Conservation (phyloP, 768 basidiomycete species). For the Phlegmacium glaucopus region DNA sequence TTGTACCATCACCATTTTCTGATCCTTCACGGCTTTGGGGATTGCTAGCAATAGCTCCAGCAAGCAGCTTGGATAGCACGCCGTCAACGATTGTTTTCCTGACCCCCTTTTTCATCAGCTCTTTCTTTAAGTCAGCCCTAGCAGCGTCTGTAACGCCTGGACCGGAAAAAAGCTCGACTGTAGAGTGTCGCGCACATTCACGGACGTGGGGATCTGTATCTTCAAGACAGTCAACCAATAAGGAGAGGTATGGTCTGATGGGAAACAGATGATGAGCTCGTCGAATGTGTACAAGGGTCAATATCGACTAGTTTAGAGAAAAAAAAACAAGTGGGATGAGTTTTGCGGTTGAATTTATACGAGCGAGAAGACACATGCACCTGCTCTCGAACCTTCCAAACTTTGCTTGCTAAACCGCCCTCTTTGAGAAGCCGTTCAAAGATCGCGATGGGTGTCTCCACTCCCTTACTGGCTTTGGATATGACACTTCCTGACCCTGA, state of each 20-base stretch:
- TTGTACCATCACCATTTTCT: conserved; percentile 49
- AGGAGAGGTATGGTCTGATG: conserved; percentile 73
- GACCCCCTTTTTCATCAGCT: conserved; percentile 80
- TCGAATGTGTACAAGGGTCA: conserved; percentile 71
- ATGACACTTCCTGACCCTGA: conserved; percentile 41
- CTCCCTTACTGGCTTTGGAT: conserved; percentile 54
- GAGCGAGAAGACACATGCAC: conserved; percentile 38
- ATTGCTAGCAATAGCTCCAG: conserved; percentile 37
- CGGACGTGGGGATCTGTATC: conserved; percentile 91
- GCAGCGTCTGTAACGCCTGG: conserved; percentile 81
- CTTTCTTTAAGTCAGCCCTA: conserved; percentile 90
- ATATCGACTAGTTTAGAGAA: conserved; percentile 42
- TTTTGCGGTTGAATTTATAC: not conserved
- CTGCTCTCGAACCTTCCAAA: conserved; percentile 85
- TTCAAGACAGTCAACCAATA: conserved; percentile 82
- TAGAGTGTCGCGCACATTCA: conserved; percentile 75
- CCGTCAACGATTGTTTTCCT: conserved; percentile 84
- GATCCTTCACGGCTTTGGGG: conserved; percentile 54
- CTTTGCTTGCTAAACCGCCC: conserved; percentile 72
- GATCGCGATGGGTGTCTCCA: conserved; percentile 62
- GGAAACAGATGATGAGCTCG: conserved; percentile 71
- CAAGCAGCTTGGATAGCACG: conserved; percentile 67
- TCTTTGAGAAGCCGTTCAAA: conserved; percentile 77
- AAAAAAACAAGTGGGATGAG: not conserved
- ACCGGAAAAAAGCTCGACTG: conserved; percentile 84